phyloP scores from a whole-genome alignment of 306 rosid species.

The Heteromeles arbutifolia region DNA sequence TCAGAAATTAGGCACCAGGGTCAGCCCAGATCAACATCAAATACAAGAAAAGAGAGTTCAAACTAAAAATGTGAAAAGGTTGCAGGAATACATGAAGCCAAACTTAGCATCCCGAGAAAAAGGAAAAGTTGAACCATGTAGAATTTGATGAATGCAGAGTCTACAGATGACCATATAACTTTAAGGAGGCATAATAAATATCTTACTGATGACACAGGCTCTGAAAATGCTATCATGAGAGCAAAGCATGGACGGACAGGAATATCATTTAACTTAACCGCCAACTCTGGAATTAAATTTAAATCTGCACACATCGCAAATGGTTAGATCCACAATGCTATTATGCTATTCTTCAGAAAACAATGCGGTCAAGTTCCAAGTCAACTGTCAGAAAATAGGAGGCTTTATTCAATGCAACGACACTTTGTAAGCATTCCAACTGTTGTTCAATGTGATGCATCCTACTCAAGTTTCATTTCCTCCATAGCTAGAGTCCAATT shows the following conservation, averaged over 20 bases:
- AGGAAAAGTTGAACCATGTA: conserved; percentile 3
- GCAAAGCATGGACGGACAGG: conserved; percentile 70
- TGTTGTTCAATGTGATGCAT: not conserved
- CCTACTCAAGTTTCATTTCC: not conserved
- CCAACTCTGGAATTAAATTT: conserved; percentile 56
- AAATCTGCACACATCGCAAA: conserved; percentile 41
- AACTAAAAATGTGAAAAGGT: conserved; percentile 1
- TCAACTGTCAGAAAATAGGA: not conserved
- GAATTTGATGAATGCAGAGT: conserved; percentile 5
- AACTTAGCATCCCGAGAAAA: conserved; percentile 13
- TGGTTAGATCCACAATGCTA: conserved; percentile 2
- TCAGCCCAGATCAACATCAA: conserved; percentile 15
- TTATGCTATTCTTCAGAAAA: not conserved
- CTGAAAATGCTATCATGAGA: conserved; percentile 82
- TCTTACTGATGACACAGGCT: conserved; percentile 72
- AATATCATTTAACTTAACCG: conserved; percentile 53
- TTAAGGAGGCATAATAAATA: conserved; percentile 18
- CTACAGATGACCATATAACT: conserved; percentile 4
- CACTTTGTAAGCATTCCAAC: not conserved
- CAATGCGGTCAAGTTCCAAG: not conserved
- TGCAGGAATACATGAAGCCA: conserved; percentile 1
- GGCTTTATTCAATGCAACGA: not conserved
- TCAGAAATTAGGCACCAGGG: conserved; percentile 22
- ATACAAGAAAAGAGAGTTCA: not conserved
- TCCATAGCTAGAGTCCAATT: not conserved